Percentiles rank a stretch among this genome's conserved stretches.
phyloP scores from a whole-genome alignment of 2,329 filamentous ascomycete species.

The Xylaria sp. region DNA sequence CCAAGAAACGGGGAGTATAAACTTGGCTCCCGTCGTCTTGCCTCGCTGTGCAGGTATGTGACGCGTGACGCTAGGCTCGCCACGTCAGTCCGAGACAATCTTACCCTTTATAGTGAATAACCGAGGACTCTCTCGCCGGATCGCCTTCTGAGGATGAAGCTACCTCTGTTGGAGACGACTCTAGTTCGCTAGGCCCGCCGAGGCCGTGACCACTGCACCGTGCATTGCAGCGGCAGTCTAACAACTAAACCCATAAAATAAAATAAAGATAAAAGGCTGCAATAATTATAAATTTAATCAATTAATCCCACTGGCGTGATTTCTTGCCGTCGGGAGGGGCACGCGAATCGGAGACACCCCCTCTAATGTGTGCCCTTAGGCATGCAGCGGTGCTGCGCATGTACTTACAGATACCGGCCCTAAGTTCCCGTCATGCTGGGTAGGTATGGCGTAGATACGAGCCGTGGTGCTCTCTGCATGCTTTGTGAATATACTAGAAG shows the following conservation, averaged over 20 bases:
- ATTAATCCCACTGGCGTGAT: constrained; percentile 6
- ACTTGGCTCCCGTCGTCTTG: neutral
- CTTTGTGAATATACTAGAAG: neutral
- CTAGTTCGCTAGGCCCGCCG: neutral
- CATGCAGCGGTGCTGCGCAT: constrained; percentile 15
- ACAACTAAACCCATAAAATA: neutral
- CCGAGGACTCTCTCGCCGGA: neutral
- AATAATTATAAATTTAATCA: constrained; percentile 7
- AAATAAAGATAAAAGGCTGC: neutral
- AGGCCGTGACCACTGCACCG: neutral
- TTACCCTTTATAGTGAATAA: constrained; percentile 11
- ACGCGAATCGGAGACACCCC: constrained; percentile 1
- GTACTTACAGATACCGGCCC: constrained; percentile 17
- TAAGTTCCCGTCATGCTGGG: constrained; percentile 18
- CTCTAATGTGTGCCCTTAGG: neutral
- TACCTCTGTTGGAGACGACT: neutral
- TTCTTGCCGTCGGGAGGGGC: constrained; percentile 11
- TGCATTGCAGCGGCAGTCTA: neutral
- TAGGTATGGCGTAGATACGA: constrained; percentile 17
- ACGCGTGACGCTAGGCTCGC: constrained; percentile 16
- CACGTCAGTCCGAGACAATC: constrained; percentile 25
- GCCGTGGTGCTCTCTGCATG: constrained; percentile 10
- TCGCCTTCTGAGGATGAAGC: neutral
- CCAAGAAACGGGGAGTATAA: constrained; percentile 2
- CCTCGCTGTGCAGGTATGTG: constrained; percentile 1